A percentile compares a stretch with the other conserved stretches of the same genome.
Evolutionary conservation across 306 rosid genomes (phyloP).

Genomic region (Quercus agrifolia): DNA sequence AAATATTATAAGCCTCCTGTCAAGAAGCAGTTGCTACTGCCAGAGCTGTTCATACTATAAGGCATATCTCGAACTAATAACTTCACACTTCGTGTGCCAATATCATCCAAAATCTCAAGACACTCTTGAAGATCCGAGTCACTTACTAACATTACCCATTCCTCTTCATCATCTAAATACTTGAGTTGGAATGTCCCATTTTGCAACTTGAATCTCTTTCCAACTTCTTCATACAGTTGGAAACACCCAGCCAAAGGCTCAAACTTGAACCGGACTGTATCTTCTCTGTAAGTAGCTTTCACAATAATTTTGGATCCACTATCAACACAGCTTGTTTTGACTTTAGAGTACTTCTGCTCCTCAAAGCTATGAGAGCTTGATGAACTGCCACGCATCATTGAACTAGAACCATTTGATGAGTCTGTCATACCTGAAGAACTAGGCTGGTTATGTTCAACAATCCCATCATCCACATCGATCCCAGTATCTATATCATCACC

Average conservation of each 20-base stretch:
- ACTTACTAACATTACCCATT: conserved; percentile 79
- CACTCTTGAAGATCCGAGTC: conserved; percentile 78
- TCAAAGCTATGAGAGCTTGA: conserved; percentile 60
- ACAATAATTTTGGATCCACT: conserved; percentile 47
- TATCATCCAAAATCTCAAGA: conserved; percentile 61
- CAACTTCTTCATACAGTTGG: conserved; percentile 73
- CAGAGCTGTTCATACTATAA: conserved; percentile 46
- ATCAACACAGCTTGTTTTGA: conserved; percentile 33
- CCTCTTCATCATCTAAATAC: conserved; percentile 80
- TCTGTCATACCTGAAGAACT: conserved; percentile 55
- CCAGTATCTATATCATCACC: conserved; percentile 34
- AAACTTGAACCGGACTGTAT: conserved; percentile 73
- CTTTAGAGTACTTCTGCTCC: conserved; percentile 41
- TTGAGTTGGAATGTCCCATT: conserved; percentile 69
- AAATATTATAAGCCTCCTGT: conserved; percentile 37
- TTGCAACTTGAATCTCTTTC: conserved; percentile 60
- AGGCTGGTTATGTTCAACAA: conserved; percentile 45
- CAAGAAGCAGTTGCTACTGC: conserved; percentile 53
- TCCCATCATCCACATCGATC: conserved; percentile 33
- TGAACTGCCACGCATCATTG: conserved; percentile 47
- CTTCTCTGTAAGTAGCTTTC: conserved; percentile 74
- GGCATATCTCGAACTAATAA: conserved; percentile 66
- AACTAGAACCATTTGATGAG: conserved; percentile 53
- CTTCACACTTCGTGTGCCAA: conserved; percentile 48
- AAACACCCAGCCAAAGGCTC: conserved; percentile 51